Conservation (phyloP, 495 filamentous ascomycete genomes). For the Bryoglossum gracile region DNA sequence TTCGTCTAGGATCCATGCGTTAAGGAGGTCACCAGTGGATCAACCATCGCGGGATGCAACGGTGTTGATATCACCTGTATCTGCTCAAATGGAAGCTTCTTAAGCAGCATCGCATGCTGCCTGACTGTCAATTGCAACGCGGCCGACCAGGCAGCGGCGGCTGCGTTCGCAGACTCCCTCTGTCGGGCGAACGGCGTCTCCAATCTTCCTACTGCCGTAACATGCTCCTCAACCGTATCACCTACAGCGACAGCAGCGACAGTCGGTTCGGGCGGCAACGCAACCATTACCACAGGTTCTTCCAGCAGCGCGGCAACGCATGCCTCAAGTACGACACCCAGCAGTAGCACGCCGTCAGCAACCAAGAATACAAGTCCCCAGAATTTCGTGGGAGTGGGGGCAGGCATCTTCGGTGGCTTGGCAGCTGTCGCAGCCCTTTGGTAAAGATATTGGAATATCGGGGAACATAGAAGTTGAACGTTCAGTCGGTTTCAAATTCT, state of each 20-base stretch:
- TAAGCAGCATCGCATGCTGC: slow-evolving; percentile 60
- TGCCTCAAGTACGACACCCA: neutral
- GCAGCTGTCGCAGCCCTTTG: slow-evolving; percentile 17
- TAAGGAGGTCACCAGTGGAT: slow-evolving; percentile 34
- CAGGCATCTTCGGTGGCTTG: slow-evolving; percentile 21
- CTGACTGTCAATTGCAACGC: slow-evolving; percentile 45
- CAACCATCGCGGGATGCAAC: slow-evolving; percentile 45
- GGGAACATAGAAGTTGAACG: too few species aligned
- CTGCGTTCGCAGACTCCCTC: slow-evolving; percentile 27
- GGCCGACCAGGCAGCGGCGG: slow-evolving; percentile 43
- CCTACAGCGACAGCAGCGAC: neutral
- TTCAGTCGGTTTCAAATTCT: neutral
- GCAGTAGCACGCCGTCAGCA: neutral
- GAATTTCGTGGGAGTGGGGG: slow-evolving; percentile 12
- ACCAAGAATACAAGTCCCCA: slow-evolving; percentile 9
- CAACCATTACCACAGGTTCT: too few species aligned
- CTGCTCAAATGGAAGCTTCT: slow-evolving; percentile 52
- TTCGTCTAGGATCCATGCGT: slow-evolving; percentile 48
- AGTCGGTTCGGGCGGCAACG: neutral
- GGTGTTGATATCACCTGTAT: slow-evolving; percentile 57
- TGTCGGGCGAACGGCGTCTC: slow-evolving; percentile 30
- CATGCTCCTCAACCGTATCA: slow-evolving; percentile 1
- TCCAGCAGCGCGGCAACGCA: neutral
- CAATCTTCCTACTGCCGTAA: slow-evolving; percentile 29
- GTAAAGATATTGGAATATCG: slow-evolving; percentile 10